Base-by-base conservation (phyloP, 352 stramenopile genomes). In the Phytophthora pisi region DNA sequence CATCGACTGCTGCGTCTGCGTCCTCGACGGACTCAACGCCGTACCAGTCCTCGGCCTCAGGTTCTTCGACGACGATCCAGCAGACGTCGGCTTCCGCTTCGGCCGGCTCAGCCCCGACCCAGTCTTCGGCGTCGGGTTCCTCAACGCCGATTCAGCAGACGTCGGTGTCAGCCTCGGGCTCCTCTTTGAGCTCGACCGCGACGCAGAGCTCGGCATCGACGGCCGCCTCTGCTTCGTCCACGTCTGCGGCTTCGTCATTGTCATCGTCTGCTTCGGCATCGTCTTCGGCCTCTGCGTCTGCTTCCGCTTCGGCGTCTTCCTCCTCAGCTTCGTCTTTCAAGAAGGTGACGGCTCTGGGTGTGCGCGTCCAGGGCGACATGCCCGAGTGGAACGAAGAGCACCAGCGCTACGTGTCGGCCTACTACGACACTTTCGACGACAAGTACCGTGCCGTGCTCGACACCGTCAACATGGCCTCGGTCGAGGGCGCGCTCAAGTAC, bases 401-500 rank as follows among this genome's bases (percentile, higher is more conserved):
- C 42, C 23, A 74, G 36, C 61, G 72, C 7, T 86, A 75, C 52
- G 62, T 76, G 24, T 80, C 75, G 8, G 18, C 52, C 2, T 90
- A 82, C 58, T 78, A 77, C 36, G 64, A 64, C 9, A 70, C 60
- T 3, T 80, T 91, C 36, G 81, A 81, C 3, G 74, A 72, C 1
- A 76, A 84, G 45, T 80, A 83, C 58, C 66, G 55, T 8, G 77
- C 64, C 13, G 73, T 86, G 9, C 56, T 79, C 1, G 78, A 87
- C 67, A 84, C 78, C 45, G 78, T 87, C 51, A 87, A 87, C 68
- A 84, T 77, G 63, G 78, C 78, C 4, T 64, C 76, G 0, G 76
- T 91, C 1, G 82, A 91, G 46, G 75, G 79, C 24, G 80, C 76
- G n/a, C 72, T 90, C 24, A 89, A 83, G 63, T 89, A 91, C 63